A percentile compares a stretch with the other conserved stretches of the same genome.
These are phyloP conservation scores for Isabelozyma heimii DNA, from an alignment of 805 yeast species.

Conservation along the genomic window DNA sequence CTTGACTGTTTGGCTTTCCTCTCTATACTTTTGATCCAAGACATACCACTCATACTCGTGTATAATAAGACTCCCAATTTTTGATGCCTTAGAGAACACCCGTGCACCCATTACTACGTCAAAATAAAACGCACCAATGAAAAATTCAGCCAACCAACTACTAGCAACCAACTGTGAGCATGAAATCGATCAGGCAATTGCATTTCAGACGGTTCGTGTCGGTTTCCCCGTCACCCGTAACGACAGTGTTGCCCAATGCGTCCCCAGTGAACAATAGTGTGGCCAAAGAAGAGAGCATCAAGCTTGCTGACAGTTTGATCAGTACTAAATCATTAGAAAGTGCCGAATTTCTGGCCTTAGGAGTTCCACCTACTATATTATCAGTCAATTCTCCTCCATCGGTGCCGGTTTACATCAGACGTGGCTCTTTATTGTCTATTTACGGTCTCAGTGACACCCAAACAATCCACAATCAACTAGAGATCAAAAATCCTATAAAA, in stretches of 20 bases:
- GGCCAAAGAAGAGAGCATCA: constrained; percentile 7
- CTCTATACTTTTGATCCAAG: too few species aligned
- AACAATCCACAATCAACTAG: constrained; percentile 22
- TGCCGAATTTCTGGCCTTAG: constrained; percentile 41
- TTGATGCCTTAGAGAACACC: neutral
- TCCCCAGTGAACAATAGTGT: constrained; percentile 3
- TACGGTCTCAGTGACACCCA: constrained; percentile 26
- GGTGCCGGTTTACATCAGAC: constrained; percentile 47
- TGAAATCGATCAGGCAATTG: constrained; percentile 4
- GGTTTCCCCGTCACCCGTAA: constrained; percentile 7
- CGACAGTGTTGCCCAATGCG: neutral
- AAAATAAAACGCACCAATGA: neutral
- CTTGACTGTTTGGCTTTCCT: too few species aligned
- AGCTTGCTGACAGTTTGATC: constrained; percentile 11
- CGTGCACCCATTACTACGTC: neutral
- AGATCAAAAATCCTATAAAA: constrained; percentile 35
- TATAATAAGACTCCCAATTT: too few species aligned
- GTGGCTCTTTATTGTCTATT: constrained; percentile 50
- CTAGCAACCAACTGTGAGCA: constrained; percentile 13
- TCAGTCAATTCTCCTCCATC: constrained; percentile 58
- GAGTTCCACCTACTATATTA: constrained; percentile 47
- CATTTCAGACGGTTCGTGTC: constrained; percentile 6
- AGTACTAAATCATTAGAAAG: constrained; percentile 16
- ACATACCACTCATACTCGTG: too few species aligned
- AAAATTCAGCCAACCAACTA: neutral